phyloP scores from a whole-genome alignment of 2,329 filamentous ascomycete species.

The Seiridium cupressi region DNA sequence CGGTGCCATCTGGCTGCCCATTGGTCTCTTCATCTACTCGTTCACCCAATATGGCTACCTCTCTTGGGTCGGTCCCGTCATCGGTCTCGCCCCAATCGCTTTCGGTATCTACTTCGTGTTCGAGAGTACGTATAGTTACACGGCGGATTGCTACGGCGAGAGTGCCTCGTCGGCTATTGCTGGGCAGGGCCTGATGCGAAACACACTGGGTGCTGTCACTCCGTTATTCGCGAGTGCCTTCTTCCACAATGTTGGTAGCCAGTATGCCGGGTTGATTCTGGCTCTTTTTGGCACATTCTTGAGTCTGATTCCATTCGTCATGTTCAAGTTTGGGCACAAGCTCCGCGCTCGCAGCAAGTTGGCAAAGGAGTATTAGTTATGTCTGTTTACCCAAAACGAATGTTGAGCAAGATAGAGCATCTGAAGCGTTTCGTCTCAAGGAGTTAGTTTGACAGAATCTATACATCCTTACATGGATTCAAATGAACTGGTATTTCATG shows the following conservation, averaged over 20 bases:
- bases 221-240: conserved; percentile 51
- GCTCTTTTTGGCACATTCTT: conserved; percentile 39
- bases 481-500: too few species aligned
- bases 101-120: conserved; percentile 51
- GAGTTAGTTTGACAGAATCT: too few species aligned
- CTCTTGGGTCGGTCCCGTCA: conserved; percentile 46
- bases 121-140: conserved; percentile 42
- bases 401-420: too few species aligned
- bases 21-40: conserved; percentile 51
- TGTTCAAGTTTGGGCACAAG: conserved; percentile 38
- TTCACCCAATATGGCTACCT: conserved; percentile 51
- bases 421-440: too few species aligned
- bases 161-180: conserved; percentile 35
- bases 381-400: background rate
- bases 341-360: conserved; percentile 37
- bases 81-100: conserved; percentile 47
- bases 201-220: conserved; percentile 50
- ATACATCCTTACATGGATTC: too few species aligned
- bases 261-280: conserved; percentile 49
- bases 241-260: conserved; percentile 51
- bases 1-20: conserved; percentile 43
- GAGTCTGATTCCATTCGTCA: conserved; percentile 36
- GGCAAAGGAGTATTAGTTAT: conserved; percentile 17
- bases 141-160: conserved; percentile 50
- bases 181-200: conserved; percentile 50